Evolutionary conservation across 345 rosid genomes (phyloP), one percentile per base, ranked within the genome.

Genomic region (Acer campestre): DNA sequence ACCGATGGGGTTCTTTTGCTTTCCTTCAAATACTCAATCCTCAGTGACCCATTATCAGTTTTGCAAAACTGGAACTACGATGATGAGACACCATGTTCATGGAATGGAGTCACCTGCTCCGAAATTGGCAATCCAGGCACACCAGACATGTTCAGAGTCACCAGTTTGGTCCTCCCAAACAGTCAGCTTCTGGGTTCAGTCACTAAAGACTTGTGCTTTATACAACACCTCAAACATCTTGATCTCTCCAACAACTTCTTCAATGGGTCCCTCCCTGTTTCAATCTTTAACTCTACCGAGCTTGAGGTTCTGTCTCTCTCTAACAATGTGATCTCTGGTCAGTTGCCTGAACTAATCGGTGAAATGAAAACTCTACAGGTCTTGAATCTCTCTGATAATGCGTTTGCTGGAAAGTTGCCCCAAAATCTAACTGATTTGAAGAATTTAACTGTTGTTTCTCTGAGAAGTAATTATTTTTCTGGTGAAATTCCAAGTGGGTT

Each of bases 341-440:
- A 80, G 76, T 71, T 95, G 77, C 88, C 94, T 1, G 88, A 84
- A 66, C 78, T 81, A 23, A 29, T 90, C 7, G 84, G 84, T 27
- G 81, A 68, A n/a, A 71, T 87, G 83, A 75, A n/a, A 66, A 76
- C 79, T 53, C 88, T 90, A 67, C 86, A 82, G 88, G 42, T 82
- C 67, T 58, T 95, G 85, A 91, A 95, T 80, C 92, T 96, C 74
- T 91, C 98, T 0, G 90, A 86, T 18, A 95, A 93, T 78, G 93
- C 95, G 51, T 85, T 93, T 44, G 82, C 91, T 1, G 97, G 99
- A 16, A 73, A 82, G 6, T 65, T 92, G 12, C 99, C 98, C 0
- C 67, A 10, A 70, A 86, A 35, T 79, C 70, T 92, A 71, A 80
- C 90, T 5, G 68, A 75, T 77, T 64, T 93, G 70, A 77, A 83